Base-by-base conservation (phyloP, 805 yeast genomes). In the Kodamaea neixiangensis region DNA sequence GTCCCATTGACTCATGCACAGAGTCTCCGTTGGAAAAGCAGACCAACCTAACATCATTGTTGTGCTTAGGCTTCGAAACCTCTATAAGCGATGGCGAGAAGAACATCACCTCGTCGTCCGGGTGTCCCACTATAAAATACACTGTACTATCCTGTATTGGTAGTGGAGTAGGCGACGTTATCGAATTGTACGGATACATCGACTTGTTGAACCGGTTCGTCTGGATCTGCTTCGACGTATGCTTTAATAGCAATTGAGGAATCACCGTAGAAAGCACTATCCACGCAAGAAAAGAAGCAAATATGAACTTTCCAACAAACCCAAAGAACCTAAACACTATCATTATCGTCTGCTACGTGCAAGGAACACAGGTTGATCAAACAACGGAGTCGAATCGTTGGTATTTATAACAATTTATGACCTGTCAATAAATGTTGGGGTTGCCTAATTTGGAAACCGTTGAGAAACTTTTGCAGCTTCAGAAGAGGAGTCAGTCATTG, bases 91-190 rank as follows among this genome's bases (percentile, higher is more conserved):
- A 75, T 0, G 99, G 99, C 1, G 90, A 82, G 61, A 94, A 94
- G 68, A 94, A 94, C 99, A 94, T 94, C 47, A 90, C 92, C 68
- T 94, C 99, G 66, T 94, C 99, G 67, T 94, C 99, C 0, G 99
- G 99, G 67, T 94, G 99, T 0, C 97, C 97, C 38, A 91, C 85
- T 10, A 93, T 70, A 43, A 85, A 71, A 56, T 75, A 78, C 1
- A 82, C 71, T 2, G 69, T 61, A 37, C 67, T 61, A 52, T 73
- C 64, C 13, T 59, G 64, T 17, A 73, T 66, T 11, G 66, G 67
- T 34, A 62, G 54, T 5, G 70, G 65, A 18, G 69, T 59, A 6
- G 73, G 72, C 7, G 65, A 59, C 2, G 73, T 67, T 34, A 72
- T 59, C n/a, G 76, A 68, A 42, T 62, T 62, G 54, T 71, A 68